These are phyloP conservation scores for Henningerozyma blattae DNA, from an alignment of 805 yeast genomes.

Conservation along the genomic window DNA sequence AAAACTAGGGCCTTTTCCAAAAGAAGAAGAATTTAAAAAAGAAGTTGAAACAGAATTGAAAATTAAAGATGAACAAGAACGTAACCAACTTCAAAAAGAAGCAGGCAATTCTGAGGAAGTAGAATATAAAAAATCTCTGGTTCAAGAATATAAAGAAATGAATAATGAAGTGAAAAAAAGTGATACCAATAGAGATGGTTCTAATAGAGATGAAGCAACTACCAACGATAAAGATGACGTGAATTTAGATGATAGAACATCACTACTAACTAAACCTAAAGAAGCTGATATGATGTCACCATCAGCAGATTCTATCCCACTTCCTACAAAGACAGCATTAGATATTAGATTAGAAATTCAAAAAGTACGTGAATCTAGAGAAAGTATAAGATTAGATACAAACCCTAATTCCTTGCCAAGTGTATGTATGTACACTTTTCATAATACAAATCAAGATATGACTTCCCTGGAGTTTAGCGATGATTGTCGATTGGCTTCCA, in stretches of 20 bases:
- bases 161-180: conserved; percentile 31
- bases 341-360: conserved; percentile 73
- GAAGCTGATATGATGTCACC: conserved; percentile 46
- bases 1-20: conserved; percentile 71
- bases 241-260: conserved; percentile 3
- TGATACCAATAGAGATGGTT: conserved; percentile 5
- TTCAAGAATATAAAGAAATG: conserved; percentile 54
- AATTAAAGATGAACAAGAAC: conserved; percentile 58
- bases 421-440: conserved; percentile 96
- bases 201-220: conserved; percentile 5
- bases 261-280: background rate
- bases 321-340: conserved; percentile 70
- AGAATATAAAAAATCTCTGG: conserved; percentile 31
- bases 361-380: conserved; percentile 71
- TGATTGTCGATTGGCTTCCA: conserved; percentile 79
- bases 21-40: conserved; percentile 71
- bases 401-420: conserved; percentile 79
- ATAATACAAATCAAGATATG: conserved; percentile 82
- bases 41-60: conserved; percentile 80
- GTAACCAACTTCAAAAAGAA: conserved; percentile 21
- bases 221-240: background rate
- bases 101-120: background rate
- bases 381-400: conserved; percentile 55
- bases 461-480: conserved; percentile 80
- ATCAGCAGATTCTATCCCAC: conserved; percentile 59